These are phyloP conservation scores for Acanthamoeba culbertsoni DNA, from an alignment of 208 protist species.

Conservation along the genomic window DNA sequence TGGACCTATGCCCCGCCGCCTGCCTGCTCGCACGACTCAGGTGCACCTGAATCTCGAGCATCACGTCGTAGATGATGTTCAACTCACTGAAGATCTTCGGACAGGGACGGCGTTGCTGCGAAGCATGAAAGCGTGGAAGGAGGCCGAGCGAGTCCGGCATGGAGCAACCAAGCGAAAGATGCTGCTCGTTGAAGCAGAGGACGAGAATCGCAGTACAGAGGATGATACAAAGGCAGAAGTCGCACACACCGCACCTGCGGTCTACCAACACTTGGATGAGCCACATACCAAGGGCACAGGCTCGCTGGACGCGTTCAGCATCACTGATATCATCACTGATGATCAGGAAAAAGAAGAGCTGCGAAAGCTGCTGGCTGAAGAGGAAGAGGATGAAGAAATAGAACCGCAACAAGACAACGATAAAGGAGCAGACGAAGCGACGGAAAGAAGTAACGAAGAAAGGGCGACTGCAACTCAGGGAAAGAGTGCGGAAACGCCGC, in stretches of 20 bases:
- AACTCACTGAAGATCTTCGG: background rate
- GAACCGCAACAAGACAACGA: background rate
- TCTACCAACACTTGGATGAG: background rate
- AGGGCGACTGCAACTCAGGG: background rate
- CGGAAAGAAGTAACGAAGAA: background rate
- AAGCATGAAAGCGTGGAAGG: background rate
- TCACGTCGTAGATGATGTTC: background rate
- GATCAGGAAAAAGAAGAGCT: background rate
- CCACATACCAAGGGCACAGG: background rate
- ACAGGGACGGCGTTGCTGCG: background rate
- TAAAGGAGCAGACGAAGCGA: background rate
- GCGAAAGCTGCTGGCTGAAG: background rate
- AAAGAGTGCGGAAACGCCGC: background rate
- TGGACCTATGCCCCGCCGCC: slow-evolving; percentile 40
- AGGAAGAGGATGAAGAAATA: background rate
- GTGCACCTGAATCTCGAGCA: background rate
- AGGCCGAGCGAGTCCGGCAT: background rate
- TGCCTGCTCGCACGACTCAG: background rate
- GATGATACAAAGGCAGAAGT: background rate
- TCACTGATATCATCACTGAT: background rate
- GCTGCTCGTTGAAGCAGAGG: background rate
- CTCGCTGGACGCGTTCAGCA: background rate
- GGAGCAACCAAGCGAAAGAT: background rate
- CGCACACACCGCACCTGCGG: background rate
- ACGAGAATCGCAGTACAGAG: background rate